Base-by-base conservation (phyloP, 768 basidiomycete species). In the Ramaria rubella region DNA sequence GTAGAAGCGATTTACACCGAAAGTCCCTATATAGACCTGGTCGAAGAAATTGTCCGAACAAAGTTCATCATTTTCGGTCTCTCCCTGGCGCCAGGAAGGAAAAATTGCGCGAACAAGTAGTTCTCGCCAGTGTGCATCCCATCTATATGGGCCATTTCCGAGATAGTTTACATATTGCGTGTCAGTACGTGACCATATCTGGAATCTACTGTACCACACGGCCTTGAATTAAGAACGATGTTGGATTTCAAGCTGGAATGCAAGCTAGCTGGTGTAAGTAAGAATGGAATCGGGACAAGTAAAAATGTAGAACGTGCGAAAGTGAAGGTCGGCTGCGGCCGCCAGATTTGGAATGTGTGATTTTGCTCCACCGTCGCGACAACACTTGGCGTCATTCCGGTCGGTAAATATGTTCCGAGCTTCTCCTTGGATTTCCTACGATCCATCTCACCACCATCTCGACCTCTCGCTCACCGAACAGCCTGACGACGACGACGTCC, bases 371-470 rank as follows among this genome's bases (percentile, higher is more conserved):
- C n/a, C n/a, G n/a, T 46, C 45, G 45, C 45, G 27, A 46, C 1
- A 48, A 48, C 23, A 48, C 21, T 48, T 48, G 46, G 46, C 46
- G 46, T 48, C 38, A 17, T 54, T 54, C 43, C 24, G 52, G 42
- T n/a, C 31, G n/a, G n/a, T n/a, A n/a, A n/a, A 33, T 44, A 77
- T 74, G 71, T 83, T 83, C 72, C 80, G 81, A 59, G 81, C 76
- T 63, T 81, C 81, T 61, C 81, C 82, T 62, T 82, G 81, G 81
- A 79, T 81, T 59, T 68, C 73, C 55, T 81, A 82, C 72, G 75
- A 79, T 65, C 78, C 65, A 52, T 61, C 61, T 60, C 64, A 59
- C 52, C 61, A 61, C 46, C 50, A 45, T 34, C 55, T 53, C 43
- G 61, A 52, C 36, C 26, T 15, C 14, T 17, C 2, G 4, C 49